phyloP scores from a whole-genome alignment of 768 basidiomycete genomes.

The Grammothele lineata region DNA sequence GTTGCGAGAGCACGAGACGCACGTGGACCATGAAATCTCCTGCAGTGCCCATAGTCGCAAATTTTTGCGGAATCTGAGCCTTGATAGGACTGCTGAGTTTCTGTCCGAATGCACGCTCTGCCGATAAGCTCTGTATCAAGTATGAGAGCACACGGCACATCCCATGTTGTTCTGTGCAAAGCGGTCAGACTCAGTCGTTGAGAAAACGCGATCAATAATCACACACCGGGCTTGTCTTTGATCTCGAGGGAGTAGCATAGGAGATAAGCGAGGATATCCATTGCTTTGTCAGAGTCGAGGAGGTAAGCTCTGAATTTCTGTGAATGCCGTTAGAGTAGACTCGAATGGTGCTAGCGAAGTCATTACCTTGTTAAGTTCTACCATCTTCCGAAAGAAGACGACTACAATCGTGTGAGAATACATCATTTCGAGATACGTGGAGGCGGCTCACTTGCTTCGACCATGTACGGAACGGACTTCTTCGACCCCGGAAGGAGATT shows the following conservation, averaged over 20 bases:
- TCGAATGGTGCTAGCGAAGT: neutral
- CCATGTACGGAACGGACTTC: conserved; percentile 75
- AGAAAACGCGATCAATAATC: too few species aligned
- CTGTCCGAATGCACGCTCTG: conserved; percentile 74
- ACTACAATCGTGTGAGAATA: conserved; percentile 36
- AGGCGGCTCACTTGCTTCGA: conserved; percentile 70
- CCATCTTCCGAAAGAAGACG: conserved; percentile 83
- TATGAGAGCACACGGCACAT: conserved; percentile 87
- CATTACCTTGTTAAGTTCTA: conserved; percentile 86
- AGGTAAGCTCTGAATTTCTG: conserved; percentile 89
- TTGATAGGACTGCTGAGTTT: conserved; percentile 63
- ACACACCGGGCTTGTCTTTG: conserved; percentile 88
- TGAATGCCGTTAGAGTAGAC: neutral
- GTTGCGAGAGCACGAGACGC: conserved; percentile 28
- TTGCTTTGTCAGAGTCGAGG: conserved; percentile 73
- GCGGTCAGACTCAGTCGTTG: too few species aligned
- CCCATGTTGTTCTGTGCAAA: conserved; percentile 75
- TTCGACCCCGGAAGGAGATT: conserved; percentile 82
- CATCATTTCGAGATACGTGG: neutral
- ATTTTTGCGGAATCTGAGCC: conserved; percentile 70
- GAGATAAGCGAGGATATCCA: conserved; percentile 74
- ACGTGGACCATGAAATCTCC: conserved; percentile 90
- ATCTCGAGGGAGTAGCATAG: conserved; percentile 81
- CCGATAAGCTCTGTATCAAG: conserved; percentile 86
- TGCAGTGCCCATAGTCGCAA: conserved; percentile 64